Percentiles rank a stretch among this genome's conserved stretches.
Evolutionary conservation across 306 rosid species (phyloP).

Genomic region (Adenanthera pavonina): DNA sequence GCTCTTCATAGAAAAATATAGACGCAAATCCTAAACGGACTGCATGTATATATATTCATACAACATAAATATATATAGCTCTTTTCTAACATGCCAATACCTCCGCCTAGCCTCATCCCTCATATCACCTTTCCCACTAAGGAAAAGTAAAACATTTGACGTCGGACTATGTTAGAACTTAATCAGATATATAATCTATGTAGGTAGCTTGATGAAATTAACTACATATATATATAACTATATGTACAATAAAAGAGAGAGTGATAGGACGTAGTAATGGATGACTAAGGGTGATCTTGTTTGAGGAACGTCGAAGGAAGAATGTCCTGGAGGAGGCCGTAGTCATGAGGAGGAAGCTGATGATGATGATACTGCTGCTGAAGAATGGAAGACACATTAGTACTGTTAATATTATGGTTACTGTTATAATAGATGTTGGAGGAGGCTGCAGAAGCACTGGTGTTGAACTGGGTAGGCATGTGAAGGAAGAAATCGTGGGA

Average conservation of each 20-base stretch:
- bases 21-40: conserved; percentile 41
- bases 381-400: conserved; percentile 36
- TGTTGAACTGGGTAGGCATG: neutral
- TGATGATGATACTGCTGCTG: conserved; percentile 37
- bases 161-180: conserved; percentile 34
- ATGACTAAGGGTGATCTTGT: conserved; percentile 37
- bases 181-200: neutral
- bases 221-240: neutral
- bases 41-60: conserved; percentile 30
- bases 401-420: neutral
- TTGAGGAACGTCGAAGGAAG: conserved; percentile 72
- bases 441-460: neutral
- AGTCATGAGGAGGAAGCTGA: conserved; percentile 37
- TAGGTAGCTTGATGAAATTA: neutral
- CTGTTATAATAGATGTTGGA: neutral
- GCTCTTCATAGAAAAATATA: neutral
- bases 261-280: neutral
- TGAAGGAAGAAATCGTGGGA: neutral
- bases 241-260: conserved; percentile 6
- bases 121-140: neutral
- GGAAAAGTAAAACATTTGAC: conserved; percentile 19
- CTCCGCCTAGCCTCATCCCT: conserved; percentile 1
- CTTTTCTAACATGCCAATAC: neutral
- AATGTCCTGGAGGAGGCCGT: conserved; percentile 75
- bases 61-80: neutral